Evolutionary conservation across 768 basidiomycete species (phyloP).

Genomic region (Mycena polygramma): DNA sequence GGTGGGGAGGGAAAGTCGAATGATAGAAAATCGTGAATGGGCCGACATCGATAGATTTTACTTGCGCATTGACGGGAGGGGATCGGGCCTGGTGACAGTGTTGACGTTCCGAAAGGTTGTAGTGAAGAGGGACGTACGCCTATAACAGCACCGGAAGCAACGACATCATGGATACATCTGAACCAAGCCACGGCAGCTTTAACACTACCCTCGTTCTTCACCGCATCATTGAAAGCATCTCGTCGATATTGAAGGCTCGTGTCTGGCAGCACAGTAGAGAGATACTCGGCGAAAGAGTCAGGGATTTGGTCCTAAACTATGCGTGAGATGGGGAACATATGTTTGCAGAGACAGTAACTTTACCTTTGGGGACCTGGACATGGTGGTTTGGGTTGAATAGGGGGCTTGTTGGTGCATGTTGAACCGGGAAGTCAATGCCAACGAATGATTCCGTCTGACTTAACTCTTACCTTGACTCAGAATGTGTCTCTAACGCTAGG

Average conservation of each 20-base stretch:
- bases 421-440: conserved; percentile 1
- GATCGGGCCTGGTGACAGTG: neutral
- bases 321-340: too few species aligned
- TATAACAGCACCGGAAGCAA: conserved; percentile 2
- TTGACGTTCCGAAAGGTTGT: neutral
- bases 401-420: neutral
- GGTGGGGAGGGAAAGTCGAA: neutral
- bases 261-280: conserved; percentile 2
- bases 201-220: conserved; percentile 4
- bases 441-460: conserved; percentile 18
- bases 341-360: too few species aligned
- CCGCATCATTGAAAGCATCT: neutral
- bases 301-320: neutral
- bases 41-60: conserved; percentile 2
- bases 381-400: too few species aligned
- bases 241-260: conserved; percentile 2
- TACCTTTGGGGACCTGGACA: too few species aligned
- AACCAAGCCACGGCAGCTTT: conserved; percentile 8
- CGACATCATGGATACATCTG: neutral
- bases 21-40: conserved; percentile 12
- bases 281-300: conserved; percentile 2
- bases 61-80: neutral
- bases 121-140: neutral
- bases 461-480: conserved; percentile 9
- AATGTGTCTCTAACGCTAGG: conserved; percentile 24